Evolutionary conservation across 768 basidiomycete species (phyloP).

Genomic region (Porpolomopsis calyptriformis): DNA sequence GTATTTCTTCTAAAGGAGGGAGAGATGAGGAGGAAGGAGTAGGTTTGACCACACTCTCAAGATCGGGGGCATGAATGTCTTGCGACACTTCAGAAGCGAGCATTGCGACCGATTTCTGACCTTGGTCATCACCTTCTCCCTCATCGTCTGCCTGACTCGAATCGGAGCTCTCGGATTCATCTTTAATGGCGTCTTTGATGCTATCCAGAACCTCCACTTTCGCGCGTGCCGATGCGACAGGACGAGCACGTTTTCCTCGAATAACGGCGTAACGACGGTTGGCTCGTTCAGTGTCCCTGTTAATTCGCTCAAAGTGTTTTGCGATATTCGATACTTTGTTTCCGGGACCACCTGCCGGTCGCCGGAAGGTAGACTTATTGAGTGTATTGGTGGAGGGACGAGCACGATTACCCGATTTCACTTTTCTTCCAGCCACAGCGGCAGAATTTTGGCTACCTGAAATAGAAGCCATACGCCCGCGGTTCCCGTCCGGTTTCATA

Average conservation of each 20-base stretch:
- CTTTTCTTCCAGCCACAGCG: constrained; percentile 21
- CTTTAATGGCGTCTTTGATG: constrained; percentile 81
- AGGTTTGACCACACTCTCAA: constrained; percentile 18
- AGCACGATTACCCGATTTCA: constrained; percentile 15
- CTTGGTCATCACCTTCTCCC: constrained; percentile 40
- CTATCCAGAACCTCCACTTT: constrained; percentile 84
- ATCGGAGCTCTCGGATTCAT: constrained; percentile 65
- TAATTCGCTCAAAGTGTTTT: constrained; percentile 82
- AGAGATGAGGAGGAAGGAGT: constrained; percentile 15
- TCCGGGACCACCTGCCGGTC: constrained; percentile 37
- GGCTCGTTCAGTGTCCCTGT: constrained; percentile 60
- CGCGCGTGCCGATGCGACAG: constrained; percentile 80
- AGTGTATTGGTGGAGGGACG: constrained; percentile 28
- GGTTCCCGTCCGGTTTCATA: constrained; percentile 25
- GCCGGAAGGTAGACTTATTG: constrained; percentile 45
- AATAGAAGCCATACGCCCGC: constrained; percentile 38
- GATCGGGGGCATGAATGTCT: constrained; percentile 18
- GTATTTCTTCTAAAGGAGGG: not conserved
- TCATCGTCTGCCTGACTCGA: constrained; percentile 51
- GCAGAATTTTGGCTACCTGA: constrained; percentile 24
- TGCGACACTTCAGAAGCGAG: constrained; percentile 11
- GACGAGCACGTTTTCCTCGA: constrained; percentile 76
- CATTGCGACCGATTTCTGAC: constrained; percentile 18
- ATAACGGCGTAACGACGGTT: constrained; percentile 79
- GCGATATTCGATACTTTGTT: constrained; percentile 81